These are phyloP conservation scores for Debaryomyces singareniensis DNA, from an alignment of 1,139 yeast species.

Conservation along the genomic window DNA sequence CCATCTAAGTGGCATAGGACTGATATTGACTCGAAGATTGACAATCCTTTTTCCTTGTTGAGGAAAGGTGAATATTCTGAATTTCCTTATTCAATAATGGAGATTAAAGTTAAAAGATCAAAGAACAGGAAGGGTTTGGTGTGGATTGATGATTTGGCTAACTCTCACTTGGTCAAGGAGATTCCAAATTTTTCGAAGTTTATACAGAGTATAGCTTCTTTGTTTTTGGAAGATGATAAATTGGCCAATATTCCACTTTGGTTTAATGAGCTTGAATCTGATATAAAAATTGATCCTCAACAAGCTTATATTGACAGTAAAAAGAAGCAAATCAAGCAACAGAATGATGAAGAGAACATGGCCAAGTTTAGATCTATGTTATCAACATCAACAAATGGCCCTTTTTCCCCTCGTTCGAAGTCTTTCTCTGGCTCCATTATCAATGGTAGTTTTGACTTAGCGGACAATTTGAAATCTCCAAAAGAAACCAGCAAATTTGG, in stretches of 20 bases:
- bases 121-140: slow-evolving; percentile 38
- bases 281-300: slow-evolving; percentile 68
- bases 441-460: neutral
- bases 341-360: slow-evolving; percentile 41
- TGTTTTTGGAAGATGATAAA: slow-evolving; percentile 85
- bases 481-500: neutral
- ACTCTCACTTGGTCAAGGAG: slow-evolving; percentile 79
- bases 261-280: slow-evolving; percentile 84
- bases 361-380: slow-evolving; percentile 39
- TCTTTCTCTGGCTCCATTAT: slow-evolving; percentile 37
- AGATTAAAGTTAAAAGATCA: slow-evolving; percentile 62
- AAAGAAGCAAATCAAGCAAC: slow-evolving; percentile 30
- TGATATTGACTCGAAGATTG: slow-evolving; percentile 75
- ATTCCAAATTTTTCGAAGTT: slow-evolving; percentile 88
- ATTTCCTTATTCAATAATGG: slow-evolving; percentile 91
- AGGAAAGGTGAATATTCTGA: slow-evolving; percentile 82
- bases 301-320: slow-evolving; percentile 61
- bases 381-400: slow-evolving; percentile 18
- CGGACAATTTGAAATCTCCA: neutral
- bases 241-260: slow-evolving; percentile 89
- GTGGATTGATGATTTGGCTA: slow-evolving; percentile 86
- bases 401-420: slow-evolving; percentile 32
- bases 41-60: slow-evolving; percentile 63
- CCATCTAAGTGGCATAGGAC: slow-evolving; percentile 88
- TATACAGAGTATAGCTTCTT: slow-evolving; percentile 82